Percentiles rank a stretch among this genome's conserved stretches.
These are phyloP conservation scores for Mucor mucedo DNA, from an alignment of 371 early-diverging fungal species.

Conservation along the genomic window DNA sequence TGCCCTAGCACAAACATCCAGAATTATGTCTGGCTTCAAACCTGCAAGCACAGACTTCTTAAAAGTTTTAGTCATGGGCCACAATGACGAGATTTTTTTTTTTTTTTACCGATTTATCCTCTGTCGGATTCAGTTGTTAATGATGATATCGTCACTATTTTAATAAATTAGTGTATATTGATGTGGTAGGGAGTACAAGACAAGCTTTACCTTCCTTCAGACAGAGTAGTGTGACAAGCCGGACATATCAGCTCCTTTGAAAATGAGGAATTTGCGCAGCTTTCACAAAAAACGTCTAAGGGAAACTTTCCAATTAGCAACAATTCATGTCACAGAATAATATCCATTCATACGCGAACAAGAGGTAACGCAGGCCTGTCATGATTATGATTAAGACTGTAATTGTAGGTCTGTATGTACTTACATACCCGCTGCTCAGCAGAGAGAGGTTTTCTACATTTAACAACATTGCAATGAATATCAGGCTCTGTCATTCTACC, in stretches of 20 bases:
- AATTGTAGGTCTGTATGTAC: neutral
- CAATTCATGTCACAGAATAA: neutral
- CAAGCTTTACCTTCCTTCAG: constrained; percentile 26
- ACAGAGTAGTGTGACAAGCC: constrained; percentile 72
- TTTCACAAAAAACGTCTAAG: constrained; percentile 79
- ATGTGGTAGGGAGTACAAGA: constrained; percentile 7
- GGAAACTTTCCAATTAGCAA: neutral
- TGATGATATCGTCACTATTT: constrained; percentile 70
- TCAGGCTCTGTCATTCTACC: constrained; percentile 29
- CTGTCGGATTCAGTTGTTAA: constrained; percentile 72
- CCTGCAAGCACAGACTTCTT: constrained; percentile 75
- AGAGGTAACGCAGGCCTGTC: constrained; percentile 72
- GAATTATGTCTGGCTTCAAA: constrained; percentile 71
- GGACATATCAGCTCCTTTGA: constrained; percentile 70
- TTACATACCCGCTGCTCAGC: constrained; percentile 38
- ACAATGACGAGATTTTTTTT: neutral
- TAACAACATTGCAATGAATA: constrained; percentile 65
- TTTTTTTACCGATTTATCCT: constrained; percentile 25
- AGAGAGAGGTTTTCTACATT: constrained; percentile 55
- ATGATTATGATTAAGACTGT: constrained; percentile 6
- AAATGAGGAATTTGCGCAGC: constrained; percentile 69
- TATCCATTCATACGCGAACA: constrained; percentile 65
- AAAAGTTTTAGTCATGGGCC: neutral
- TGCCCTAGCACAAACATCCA: constrained; percentile 77
- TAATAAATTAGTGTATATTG: neutral